These are phyloP conservation scores for Neospermospora avenae DNA, from an alignment of 2,329 filamentous ascomycete genomes.

Conservation along the genomic window DNA sequence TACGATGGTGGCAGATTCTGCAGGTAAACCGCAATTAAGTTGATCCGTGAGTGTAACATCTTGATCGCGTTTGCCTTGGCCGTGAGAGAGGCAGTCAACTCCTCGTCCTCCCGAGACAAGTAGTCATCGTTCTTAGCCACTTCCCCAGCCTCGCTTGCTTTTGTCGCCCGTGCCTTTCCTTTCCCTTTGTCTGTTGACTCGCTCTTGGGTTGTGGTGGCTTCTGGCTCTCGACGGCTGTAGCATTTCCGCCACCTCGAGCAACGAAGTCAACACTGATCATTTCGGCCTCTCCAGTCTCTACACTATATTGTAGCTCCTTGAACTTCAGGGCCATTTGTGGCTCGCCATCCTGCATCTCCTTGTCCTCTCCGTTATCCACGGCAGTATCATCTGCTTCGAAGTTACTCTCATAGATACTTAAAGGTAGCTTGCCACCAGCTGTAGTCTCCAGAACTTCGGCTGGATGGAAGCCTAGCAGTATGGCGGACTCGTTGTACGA, in stretches of 20 bases:
- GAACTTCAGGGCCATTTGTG: conserved; percentile 65
- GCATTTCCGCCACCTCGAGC: conserved; percentile 82
- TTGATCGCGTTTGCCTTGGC: conserved; percentile 91
- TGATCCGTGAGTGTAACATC: conserved; percentile 79
- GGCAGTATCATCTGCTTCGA: conserved; percentile 62
- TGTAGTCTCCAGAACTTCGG: conserved; percentile 49
- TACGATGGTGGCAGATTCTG: conserved; percentile 66
- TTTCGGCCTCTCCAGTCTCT: conserved; percentile 93
- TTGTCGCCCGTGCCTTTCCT: conserved; percentile 31
- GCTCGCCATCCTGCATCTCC: conserved; percentile 66
- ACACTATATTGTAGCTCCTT: conserved; percentile 81
- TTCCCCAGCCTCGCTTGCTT: conserved; percentile 30
- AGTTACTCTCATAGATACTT: conserved; percentile 83
- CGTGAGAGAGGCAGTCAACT: conserved; percentile 65
- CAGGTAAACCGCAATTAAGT: conserved; percentile 74
- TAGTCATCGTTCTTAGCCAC: conserved; percentile 44
- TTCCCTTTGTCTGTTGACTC: conserved; percentile 30
- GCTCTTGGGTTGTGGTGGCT: conserved; percentile 32
- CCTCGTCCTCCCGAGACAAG: conserved; percentile 58
- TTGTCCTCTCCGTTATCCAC: conserved; percentile 59
- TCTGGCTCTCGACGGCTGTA: conserved; percentile 49
- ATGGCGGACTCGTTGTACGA: conserved; percentile 79
- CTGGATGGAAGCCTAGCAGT: conserved; percentile 81
- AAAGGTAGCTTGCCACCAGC: conserved; percentile 80
- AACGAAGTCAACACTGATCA: conserved; percentile 95